Evolutionary conservation across 116 monocot genomes (phyloP), one percentile per base, ranked within the genome.

Genomic region (Iris pallida): DNA sequence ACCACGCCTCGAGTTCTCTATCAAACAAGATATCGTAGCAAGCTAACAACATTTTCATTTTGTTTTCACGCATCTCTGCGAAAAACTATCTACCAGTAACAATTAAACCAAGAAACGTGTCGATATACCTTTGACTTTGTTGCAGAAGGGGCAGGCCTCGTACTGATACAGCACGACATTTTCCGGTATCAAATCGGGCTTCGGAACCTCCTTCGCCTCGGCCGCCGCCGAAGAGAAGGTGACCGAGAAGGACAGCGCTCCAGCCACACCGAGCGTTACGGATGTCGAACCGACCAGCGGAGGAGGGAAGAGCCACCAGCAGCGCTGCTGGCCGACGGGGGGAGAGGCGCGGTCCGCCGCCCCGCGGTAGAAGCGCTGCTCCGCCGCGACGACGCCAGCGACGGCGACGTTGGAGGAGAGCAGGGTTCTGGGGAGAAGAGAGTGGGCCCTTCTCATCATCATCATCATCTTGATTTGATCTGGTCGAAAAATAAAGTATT

Each of bases 81-180:
- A n/a, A n/a, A n/a, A n/a, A n/a, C n/a, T n/a, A n/a, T n/a, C n/a
- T n/a, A n/a, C n/a, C n/a, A n/a, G n/a, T n/a, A n/a, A n/a, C n/a
- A n/a, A n/a, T n/a, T n/a, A n/a, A n/a, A n/a, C n/a, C n/a, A n/a
- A n/a, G 30, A 30, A 30, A 30, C 30, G 3, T 30, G 30, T 30
- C n/a, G 30, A 30, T n/a, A 30, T 30, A 97, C 97, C 97, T 97
- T 88, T 97, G 16, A 97, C 97, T 71, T 97, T 97, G 78, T 97
- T 97, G 80, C 97, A 97, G 81, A 97, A 97, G 8, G 97, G 95
- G 61, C 97, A 97, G 16, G 97, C 90, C 72, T 97, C 87, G 76
- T 92, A 97, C 78, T 97, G 97, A 64, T 92, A 97, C 7, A 97
- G 73, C 12, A 97, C 87, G 52, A 92, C 89, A 4, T 90, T 83